Evolutionary conservation across 2,329 filamentous ascomycete species (phyloP).

Genomic region (Talaromyces sp.): DNA sequence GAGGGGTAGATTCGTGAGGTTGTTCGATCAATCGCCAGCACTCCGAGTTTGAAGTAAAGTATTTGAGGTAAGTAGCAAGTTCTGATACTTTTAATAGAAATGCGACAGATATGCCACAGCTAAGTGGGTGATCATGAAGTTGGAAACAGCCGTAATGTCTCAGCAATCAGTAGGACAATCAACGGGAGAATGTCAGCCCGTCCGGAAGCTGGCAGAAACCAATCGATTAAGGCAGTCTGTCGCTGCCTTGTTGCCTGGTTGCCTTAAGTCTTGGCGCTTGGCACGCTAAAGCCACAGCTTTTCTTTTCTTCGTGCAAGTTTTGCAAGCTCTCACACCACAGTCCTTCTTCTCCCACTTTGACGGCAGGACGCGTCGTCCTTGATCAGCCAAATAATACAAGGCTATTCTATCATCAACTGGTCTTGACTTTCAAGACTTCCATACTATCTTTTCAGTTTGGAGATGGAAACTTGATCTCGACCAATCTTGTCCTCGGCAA

Average conservation of each 20-base stretch:
- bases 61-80: not conserved
- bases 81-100: not conserved
- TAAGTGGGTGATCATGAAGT: not conserved
- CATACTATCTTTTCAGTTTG: conserved; percentile 25
- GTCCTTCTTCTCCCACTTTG: not conserved
- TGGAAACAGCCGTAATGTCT: not conserved
- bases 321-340: conserved; percentile 12
- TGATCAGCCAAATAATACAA: not conserved
- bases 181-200: conserved; percentile 9
- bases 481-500: conserved; percentile 25
- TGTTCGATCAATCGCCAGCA: not conserved
- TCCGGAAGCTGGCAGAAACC: conserved; percentile 40
- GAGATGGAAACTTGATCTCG: conserved; percentile 40
- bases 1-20: conserved; percentile 8
- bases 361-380: conserved; percentile 17
- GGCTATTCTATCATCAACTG: not conserved
- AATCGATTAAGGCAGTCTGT: conserved; percentile 26
- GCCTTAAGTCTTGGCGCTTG: conserved; percentile 17
- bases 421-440: conserved; percentile 28
- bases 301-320: conserved; percentile 12
- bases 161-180: conserved; percentile 7
- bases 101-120: not conserved
- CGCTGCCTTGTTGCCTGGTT: not conserved
- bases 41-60: not conserved
- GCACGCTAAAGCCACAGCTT: conserved; percentile 21